A percentile compares a stretch with the other conserved stretches of the same genome.
Conservation (phyloP, 768 basidiomycete genomes). For the Suillus fuscotomentosus region DNA sequence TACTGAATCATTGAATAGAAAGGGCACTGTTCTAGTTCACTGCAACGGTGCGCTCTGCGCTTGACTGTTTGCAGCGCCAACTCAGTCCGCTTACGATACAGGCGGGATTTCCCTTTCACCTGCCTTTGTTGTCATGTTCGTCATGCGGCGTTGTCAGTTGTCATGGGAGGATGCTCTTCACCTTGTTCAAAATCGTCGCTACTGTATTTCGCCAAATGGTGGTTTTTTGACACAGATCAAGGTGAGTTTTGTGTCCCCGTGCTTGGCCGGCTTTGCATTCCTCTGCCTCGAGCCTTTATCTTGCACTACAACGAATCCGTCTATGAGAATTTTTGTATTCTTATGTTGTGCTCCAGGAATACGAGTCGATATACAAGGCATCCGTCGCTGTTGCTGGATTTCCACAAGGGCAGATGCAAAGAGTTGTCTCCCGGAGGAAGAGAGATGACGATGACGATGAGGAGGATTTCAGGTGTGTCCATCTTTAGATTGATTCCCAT, state of each 20-base stretch:
- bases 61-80: neutral
- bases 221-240: conserved; percentile 93
- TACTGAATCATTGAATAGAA: conserved; percentile 50
- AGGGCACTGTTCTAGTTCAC: conserved; percentile 82
- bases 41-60: conserved; percentile 66
- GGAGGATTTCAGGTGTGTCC: conserved; percentile 40
- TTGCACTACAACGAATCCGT: neutral
- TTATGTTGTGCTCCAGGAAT: conserved; percentile 57
- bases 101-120: conserved; percentile 88
- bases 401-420: conserved; percentile 41
- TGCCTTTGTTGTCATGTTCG: conserved; percentile 90
- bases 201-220: conserved; percentile 91
- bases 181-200: conserved; percentile 85
- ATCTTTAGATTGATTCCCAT: too few species aligned
- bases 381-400: conserved; percentile 63
- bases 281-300: neutral
- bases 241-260: conserved; percentile 37
- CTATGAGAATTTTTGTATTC: neutral
- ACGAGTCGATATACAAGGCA: conserved; percentile 89
- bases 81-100: conserved; percentile 24
- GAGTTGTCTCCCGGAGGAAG: conserved; percentile 58
- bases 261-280: neutral
- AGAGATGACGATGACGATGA: conserved; percentile 76
- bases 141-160: conserved; percentile 80
- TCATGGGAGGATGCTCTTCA: conserved; percentile 90